A percentile compares a stretch with the other conserved stretches of the same genome.
phyloP scores from a whole-genome alignment of 192 early-diverging fungal species.

The Phycomyces blakesleeanus region DNA sequence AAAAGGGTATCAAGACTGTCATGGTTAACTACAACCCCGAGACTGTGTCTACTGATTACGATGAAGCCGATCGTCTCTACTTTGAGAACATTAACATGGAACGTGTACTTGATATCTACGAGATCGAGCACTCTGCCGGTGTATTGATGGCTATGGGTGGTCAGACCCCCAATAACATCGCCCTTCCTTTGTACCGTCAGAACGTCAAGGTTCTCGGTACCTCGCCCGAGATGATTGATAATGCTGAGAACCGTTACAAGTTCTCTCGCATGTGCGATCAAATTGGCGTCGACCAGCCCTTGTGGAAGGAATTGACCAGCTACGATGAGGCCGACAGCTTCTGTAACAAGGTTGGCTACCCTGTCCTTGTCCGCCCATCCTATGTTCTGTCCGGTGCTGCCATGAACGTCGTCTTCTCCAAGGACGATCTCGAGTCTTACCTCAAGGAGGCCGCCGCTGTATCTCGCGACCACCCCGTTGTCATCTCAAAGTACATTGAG shows the following conservation, averaged over 20 bases:
- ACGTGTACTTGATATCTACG: slow-evolving; percentile 95
- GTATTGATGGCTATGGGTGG: slow-evolving; percentile 97
- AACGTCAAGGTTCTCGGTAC: slow-evolving; percentile 94
- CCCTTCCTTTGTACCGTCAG: slow-evolving; percentile 83
- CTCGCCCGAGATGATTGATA: slow-evolving; percentile 94
- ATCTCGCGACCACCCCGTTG: slow-evolving; percentile 92
- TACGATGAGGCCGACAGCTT: slow-evolving; percentile 85
- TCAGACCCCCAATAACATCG: slow-evolving; percentile 98
- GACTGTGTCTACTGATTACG: slow-evolving; percentile 98
- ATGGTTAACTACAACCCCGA: slow-evolving; percentile 99
- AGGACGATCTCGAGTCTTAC: slow-evolving; percentile 79
- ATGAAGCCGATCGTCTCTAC: slow-evolving; percentile 96
- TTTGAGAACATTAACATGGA: slow-evolving; percentile 95
- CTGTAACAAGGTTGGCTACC: slow-evolving; percentile 87
- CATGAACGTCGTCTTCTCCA: slow-evolving; percentile 93
- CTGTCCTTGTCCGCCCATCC: slow-evolving; percentile 95
- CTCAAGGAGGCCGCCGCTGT: slow-evolving; percentile 90
- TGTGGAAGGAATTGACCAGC: slow-evolving; percentile 93
- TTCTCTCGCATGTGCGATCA: slow-evolving; percentile 96
- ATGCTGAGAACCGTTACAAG: slow-evolving; percentile 96
- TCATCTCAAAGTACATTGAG: slow-evolving; percentile 97
- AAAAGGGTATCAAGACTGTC: slow-evolving; percentile 84
- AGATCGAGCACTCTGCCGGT: slow-evolving; percentile 80
- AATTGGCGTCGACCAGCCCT: slow-evolving; percentile 95
- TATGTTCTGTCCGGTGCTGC: slow-evolving; percentile 98